Conservation (phyloP, 495 filamentous ascomycete species). For the Astrocystis sublimbata region DNA sequence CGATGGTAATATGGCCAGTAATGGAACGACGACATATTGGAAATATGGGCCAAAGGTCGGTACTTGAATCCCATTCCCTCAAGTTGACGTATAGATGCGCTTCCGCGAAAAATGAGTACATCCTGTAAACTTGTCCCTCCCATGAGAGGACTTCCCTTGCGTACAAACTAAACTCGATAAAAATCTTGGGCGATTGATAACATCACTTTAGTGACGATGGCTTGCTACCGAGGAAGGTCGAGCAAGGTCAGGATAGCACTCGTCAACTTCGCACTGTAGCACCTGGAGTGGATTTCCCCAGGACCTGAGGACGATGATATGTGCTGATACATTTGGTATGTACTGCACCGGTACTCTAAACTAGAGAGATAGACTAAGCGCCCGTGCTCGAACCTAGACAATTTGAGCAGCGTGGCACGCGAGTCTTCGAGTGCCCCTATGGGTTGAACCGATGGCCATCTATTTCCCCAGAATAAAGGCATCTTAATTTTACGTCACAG, state of each 20-base stretch:
- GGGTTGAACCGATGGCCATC: no score
- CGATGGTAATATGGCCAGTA: background rate
- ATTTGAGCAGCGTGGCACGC: background rate
- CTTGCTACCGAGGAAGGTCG: background rate
- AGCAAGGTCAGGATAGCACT: background rate
- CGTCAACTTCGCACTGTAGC: background rate
- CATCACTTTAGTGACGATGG: constrained; percentile 6
- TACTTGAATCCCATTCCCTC: background rate
- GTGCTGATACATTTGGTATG: no score
- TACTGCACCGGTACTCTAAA: no score
- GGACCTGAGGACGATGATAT: no score
- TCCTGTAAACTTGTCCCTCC: no score
- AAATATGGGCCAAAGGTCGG: background rate
- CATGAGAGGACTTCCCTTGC: background rate
- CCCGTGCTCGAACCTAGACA: background rate
- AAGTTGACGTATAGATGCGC: background rate
- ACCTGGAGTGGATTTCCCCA: background rate
- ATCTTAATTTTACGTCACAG: constrained; percentile 5
- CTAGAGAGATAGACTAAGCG: background rate
- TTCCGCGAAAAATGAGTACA: background rate
- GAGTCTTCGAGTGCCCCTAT: background rate
- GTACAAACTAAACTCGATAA: background rate
- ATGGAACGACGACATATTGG: background rate
- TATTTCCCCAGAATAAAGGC: background rate
- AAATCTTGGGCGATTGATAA: background rate